Conservation (phyloP, 345 rosid genomes). For the Salix arbutifolia region DNA sequence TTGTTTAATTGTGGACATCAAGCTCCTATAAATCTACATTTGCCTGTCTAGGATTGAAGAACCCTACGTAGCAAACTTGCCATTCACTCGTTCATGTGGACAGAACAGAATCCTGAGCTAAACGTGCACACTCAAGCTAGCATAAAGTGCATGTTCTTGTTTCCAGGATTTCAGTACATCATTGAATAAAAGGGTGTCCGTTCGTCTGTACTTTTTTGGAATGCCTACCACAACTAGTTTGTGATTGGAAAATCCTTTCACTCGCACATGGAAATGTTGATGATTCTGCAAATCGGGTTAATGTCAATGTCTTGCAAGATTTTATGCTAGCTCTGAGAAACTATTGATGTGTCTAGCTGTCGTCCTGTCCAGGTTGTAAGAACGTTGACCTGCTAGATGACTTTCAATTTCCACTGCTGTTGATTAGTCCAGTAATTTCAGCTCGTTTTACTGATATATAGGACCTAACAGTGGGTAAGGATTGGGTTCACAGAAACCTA, state of each 20-base stretch:
- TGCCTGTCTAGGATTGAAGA: neutral
- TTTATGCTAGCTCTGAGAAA: neutral
- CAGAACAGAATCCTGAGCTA: neutral
- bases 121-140: neutral
- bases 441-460: too few species aligned
- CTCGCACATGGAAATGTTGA: neutral
- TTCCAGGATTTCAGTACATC: neutral
- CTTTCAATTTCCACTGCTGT: neutral
- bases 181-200: neutral
- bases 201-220: neutral
- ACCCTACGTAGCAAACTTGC: neutral
- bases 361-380: neutral
- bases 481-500: too few species aligned
- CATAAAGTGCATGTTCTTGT: neutral
- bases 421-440: too few species aligned
- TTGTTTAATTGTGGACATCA: neutral
- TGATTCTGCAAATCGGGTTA: neutral
- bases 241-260: neutral
- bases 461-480: too few species aligned
- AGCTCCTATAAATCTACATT: neutral
- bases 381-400: neutral
- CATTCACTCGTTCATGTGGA: neutral
- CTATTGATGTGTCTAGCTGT: neutral
- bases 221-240: neutral
- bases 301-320: neutral